Percentiles rank a stretch among this genome's conserved stretches.
phyloP scores from a whole-genome alignment of 1,139 yeast species.

The Suhomyces anneliseae region DNA sequence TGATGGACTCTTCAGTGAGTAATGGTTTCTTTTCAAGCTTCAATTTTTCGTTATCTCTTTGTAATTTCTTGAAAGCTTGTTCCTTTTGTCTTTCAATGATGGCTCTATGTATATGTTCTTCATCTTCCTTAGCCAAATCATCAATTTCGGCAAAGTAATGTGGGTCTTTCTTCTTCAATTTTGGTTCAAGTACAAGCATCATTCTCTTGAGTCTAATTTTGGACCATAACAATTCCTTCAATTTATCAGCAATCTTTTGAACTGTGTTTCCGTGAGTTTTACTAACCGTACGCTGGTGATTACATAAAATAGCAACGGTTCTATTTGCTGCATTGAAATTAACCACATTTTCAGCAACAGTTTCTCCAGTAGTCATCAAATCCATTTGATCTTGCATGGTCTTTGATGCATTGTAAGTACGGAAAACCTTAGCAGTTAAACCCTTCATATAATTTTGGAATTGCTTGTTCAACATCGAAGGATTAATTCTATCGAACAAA shows the following conservation, averaged over 20 bases:
- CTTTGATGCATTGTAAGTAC: slow-evolving; percentile 95
- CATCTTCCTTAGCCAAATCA: slow-evolving; percentile 69
- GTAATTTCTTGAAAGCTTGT: slow-evolving; percentile 61
- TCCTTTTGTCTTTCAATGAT: slow-evolving; percentile 63
- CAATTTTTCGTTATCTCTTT: slow-evolving; percentile 75
- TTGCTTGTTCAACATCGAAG: slow-evolving; percentile 78
- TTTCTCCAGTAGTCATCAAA: slow-evolving; percentile 76
- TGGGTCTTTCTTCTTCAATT: slow-evolving; percentile 50
- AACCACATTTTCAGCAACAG: slow-evolving; percentile 83
- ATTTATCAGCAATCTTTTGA: slow-evolving; percentile 72
- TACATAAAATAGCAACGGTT: slow-evolving; percentile 93
- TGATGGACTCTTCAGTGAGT: slow-evolving; percentile 55
- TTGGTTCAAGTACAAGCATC: slow-evolving; percentile 65
- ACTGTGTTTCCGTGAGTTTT: slow-evolving; percentile 81
- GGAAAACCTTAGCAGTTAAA: slow-evolving; percentile 92
- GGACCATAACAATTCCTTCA: slow-evolving; percentile 83
- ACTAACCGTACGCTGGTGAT: slow-evolving; percentile 92
- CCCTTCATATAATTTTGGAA: slow-evolving; percentile 91
- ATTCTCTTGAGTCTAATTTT: slow-evolving; percentile 71
- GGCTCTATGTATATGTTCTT: slow-evolving; percentile 53
- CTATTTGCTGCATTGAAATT: slow-evolving; percentile 93
- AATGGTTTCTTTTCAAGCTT: slow-evolving; percentile 55
- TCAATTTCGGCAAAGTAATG: slow-evolving; percentile 67
- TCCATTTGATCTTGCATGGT: slow-evolving; percentile 96
- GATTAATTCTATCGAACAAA: slow-evolving; percentile 86